Evolutionary conservation across 805 yeast species (phyloP), one percentile per base, ranked within the genome.

Genomic region (Hagleromyces aurorensis): DNA sequence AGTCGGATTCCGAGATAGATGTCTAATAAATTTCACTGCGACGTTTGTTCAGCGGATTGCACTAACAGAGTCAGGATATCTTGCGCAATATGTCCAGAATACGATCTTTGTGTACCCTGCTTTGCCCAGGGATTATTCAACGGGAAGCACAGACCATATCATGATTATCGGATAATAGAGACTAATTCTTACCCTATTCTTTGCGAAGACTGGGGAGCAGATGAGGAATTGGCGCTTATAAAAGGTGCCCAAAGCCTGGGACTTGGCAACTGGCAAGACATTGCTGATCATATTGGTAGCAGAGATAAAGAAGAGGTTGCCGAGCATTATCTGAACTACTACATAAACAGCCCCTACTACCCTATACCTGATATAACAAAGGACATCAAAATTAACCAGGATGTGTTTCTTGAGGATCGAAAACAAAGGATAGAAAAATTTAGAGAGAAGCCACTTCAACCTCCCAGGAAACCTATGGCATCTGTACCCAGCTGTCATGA

Each of bases 31-130:
- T 85, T 72, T 55, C 94, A 85, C 52, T 91, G 99, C 61, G 98
- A 91, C 59, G 85, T 85, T 8, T 91, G 99, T 53, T 78, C 95
- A n/a, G 70, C 94, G 1, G 98, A 91, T 56, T 83, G 96, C 53
- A 87, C 97, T 2, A 78, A 87, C 48, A 64, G 96, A 43, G 91
- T 91, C 26, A 69, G 97, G 38, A 78, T 91, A 27, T 69, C 81
- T 29, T 91, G 98, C 65, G 97, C 96, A 0, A 78, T 75, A 19
- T 93, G 98, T 59, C 65, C 75, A 3, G 97, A 89, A 55, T 91
- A 89, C 49, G 98, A 91, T 55, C 63, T 91, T n/a, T 91, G 99
- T 65, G 97, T 93, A 4, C 95, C 94, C 3, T 91, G 99, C 56
- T 91, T 91, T 61, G 78, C 95, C 2, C 71, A 75, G 33, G 99